Percentiles rank a stretch among this genome's conserved stretches.
phyloP scores from a whole-genome alignment of 495 filamentous ascomycete genomes.

The Aspergillus heteromorphus region DNA sequence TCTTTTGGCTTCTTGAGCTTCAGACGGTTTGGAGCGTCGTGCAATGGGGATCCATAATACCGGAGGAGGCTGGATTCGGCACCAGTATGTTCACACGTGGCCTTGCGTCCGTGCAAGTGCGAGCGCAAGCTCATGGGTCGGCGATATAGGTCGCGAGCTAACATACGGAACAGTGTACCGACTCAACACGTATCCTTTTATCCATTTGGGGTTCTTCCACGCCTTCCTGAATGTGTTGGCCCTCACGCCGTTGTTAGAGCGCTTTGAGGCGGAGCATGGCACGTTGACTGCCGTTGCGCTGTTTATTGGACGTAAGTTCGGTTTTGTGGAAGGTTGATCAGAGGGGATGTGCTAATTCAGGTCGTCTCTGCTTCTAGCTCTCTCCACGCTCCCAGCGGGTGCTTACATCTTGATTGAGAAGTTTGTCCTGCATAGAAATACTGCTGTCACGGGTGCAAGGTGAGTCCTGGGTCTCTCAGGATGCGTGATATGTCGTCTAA shows the following conservation, averaged over 20 bases:
- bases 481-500: conserved; percentile 4
- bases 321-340: neutral
- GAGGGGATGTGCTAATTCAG: conserved; percentile 9
- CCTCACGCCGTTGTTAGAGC: conserved; percentile 76
- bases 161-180: conserved; percentile 66
- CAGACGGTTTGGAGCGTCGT: conserved; percentile 62
- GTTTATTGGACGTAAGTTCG: conserved; percentile 79
- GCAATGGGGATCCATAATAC: conserved; percentile 73
- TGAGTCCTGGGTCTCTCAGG: conserved; percentile 31
- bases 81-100: conserved; percentile 57
- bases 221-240: conserved; percentile 72
- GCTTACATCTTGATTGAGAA: conserved; percentile 69
- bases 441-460: conserved; percentile 76
- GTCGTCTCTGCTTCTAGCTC: conserved; percentile 43
- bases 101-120: too few species aligned
- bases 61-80: conserved; percentile 62
- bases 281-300: conserved; percentile 78
- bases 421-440: conserved; percentile 57
- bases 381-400: conserved; percentile 72
- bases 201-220: conserved; percentile 78
- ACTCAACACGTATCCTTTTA: conserved; percentile 85
- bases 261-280: conserved; percentile 91
- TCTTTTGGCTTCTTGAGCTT: conserved; percentile 61
- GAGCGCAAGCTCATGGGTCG: too few species aligned
- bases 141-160: conserved; percentile 7